Percentiles rank a stretch among this genome's conserved stretches.
Conservation (phyloP, 2,329 filamentous ascomycete species). For the Rachicladosporium sp. region DNA sequence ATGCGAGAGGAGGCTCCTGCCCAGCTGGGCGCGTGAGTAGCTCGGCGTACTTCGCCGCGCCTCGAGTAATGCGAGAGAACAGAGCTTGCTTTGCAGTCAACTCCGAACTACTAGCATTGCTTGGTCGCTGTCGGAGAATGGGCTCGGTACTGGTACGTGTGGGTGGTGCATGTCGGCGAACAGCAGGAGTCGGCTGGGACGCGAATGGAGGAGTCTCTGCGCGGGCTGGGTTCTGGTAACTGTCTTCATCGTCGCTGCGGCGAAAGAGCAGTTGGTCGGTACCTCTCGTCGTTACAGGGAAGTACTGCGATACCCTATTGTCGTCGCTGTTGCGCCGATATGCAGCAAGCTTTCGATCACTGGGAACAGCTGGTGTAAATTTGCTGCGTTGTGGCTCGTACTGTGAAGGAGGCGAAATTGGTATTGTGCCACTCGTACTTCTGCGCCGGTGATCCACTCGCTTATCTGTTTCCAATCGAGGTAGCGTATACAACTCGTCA, state of each 20-base stretch:
- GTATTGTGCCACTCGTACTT: slow-evolving; percentile 21
- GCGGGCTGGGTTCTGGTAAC: too few relatives aligned
- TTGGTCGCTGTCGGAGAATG: slow-evolving; percentile 1
- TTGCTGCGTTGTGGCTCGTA: not conserved
- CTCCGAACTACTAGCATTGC: slow-evolving; percentile 4
- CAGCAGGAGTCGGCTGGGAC: too few relatives aligned
- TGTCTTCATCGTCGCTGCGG: slow-evolving; percentile 8
- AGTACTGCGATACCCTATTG: slow-evolving; percentile 12
- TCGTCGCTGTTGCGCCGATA: slow-evolving; percentile 4
- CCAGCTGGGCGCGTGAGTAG: slow-evolving; percentile 7
- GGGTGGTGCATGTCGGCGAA: too few relatives aligned
- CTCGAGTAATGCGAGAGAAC: slow-evolving; percentile 10
- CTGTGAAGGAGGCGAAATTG: slow-evolving; percentile 20
- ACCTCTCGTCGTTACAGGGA: slow-evolving; percentile 9
- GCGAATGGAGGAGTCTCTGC: too few relatives aligned
- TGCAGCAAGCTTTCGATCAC: not conserved
- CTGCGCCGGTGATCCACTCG: slow-evolving; percentile 4
- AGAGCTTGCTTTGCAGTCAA: slow-evolving; percentile 9
- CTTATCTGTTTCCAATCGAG: not conserved
- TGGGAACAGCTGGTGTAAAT: not conserved
- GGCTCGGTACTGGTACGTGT: not conserved
- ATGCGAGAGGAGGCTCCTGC: slow-evolving; percentile 1
- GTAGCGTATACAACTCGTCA: not conserved
- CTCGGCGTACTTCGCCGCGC: slow-evolving; percentile 12
- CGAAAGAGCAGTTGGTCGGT: slow-evolving; percentile 7